Conservation (phyloP, 345 rosid species). For the Camelina neglecta region DNA sequence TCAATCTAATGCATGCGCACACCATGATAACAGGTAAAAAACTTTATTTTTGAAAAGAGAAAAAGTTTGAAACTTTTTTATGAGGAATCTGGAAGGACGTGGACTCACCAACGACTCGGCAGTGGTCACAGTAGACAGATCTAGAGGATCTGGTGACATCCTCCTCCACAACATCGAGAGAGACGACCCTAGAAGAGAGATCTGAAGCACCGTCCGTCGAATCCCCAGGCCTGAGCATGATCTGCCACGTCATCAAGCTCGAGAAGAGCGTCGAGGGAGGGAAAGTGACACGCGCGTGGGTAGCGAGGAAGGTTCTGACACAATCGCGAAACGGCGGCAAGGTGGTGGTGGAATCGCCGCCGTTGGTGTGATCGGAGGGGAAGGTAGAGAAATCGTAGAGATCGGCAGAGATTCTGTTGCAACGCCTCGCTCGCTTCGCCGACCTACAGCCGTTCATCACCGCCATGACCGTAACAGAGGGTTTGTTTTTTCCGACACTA, state of each 20-base stretch:
- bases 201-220: slow-evolving; percentile 46
- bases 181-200: slow-evolving; percentile 46
- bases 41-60: not conserved
- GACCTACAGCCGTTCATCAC: slow-evolving; percentile 52
- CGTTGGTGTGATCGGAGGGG: slow-evolving; percentile 40
- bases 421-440: slow-evolving; percentile 55
- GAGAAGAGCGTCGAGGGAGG: slow-evolving; percentile 61
- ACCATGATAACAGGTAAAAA: not conserved
- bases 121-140: slow-evolving; percentile 82
- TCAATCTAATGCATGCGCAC: slow-evolving; percentile 5
- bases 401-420: slow-evolving; percentile 58
- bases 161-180: slow-evolving; percentile 70
- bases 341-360: not conserved
- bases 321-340: slow-evolving; percentile 54
- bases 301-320: slow-evolving; percentile 52
- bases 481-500: slow-evolving; percentile 11
- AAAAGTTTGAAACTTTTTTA: not conserved
- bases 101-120: slow-evolving; percentile 83
- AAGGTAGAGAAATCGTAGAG: slow-evolving; percentile 55
- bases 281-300: slow-evolving; percentile 55
- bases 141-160: slow-evolving; percentile 68
- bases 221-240: slow-evolving; percentile 58
- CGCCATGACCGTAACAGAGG: slow-evolving; percentile 29
- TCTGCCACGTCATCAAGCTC: slow-evolving; percentile 63
- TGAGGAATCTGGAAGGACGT: slow-evolving; percentile 9